These are phyloP conservation scores for Nannochloropsis oceanica DNA, from an alignment of 108 stramenopile species.

Conservation along the genomic window DNA sequence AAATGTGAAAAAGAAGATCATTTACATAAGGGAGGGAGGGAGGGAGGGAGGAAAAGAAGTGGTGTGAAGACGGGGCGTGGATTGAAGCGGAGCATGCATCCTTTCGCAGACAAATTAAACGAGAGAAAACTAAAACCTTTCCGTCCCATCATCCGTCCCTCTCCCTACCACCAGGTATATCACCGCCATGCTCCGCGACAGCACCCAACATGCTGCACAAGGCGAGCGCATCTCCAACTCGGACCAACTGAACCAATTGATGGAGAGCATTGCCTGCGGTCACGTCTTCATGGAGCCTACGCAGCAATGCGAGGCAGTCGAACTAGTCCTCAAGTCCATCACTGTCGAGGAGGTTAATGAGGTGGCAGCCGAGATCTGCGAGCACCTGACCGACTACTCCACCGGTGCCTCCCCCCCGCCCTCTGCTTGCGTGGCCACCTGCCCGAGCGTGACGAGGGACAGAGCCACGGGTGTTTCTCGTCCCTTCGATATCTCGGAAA, in stretches of 20 bases:
- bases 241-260: slow-evolving; percentile 81
- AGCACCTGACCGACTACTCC: slow-evolving; percentile 48
- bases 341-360: slow-evolving; percentile 83
- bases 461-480: background rate
- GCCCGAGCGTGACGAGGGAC: background rate
- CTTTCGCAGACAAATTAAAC: too few relatives aligned
- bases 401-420: slow-evolving; percentile 27
- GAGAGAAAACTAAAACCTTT: too few relatives aligned
- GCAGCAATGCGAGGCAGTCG: slow-evolving; percentile 70
- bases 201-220: slow-evolving; percentile 78
- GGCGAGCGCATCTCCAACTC: slow-evolving; percentile 73
- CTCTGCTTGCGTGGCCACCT: background rate
- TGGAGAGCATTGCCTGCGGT: slow-evolving; percentile 90
- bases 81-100: too few relatives aligned
- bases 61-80: too few relatives aligned
- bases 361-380: slow-evolving; percentile 74
- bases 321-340: slow-evolving; percentile 59
- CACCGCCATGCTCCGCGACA: slow-evolving; percentile 73
- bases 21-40: too few relatives aligned
- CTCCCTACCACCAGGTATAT: slow-evolving; percentile 48
- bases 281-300: slow-evolving; percentile 92
- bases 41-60: too few relatives aligned
- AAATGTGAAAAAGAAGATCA: too few relatives aligned
- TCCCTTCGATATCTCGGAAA: background rate
- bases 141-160: background rate